Conservation (phyloP, 306 rosid genomes). For the Ochetophila trinervis region DNA sequence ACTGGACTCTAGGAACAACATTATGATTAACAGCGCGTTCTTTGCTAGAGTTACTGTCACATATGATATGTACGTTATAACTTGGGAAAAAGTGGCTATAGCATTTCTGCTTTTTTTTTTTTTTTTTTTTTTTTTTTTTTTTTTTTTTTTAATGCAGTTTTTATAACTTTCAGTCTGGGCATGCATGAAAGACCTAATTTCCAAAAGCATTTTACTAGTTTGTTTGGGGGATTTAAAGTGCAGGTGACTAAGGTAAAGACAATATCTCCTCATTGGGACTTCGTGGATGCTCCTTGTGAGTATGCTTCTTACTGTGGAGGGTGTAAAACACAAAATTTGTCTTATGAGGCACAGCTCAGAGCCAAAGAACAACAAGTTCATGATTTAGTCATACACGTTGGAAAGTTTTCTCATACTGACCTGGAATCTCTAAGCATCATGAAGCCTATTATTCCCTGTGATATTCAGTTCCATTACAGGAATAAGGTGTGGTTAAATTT, state of each 20-base stretch:
- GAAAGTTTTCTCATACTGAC: conserved; percentile 50
- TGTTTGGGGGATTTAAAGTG: neutral
- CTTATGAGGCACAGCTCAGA: conserved; percentile 75
- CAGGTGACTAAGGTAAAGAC: conserved; percentile 82
- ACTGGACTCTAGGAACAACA: too few species aligned
- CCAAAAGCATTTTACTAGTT: too few species aligned
- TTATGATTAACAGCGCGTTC: too few species aligned
- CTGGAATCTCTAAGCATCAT: conserved; percentile 46
- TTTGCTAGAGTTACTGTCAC: too few species aligned
- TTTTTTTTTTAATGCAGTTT: too few species aligned
- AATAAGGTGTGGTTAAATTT: conserved; percentile 63
- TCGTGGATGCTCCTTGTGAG: conserved; percentile 88
- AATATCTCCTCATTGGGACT: conserved; percentile 67
- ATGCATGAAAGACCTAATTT: too few species aligned
- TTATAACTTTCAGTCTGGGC: too few species aligned
- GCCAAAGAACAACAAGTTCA: conserved; percentile 85
- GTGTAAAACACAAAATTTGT: conserved; percentile 79
- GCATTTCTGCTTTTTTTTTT: too few species aligned
- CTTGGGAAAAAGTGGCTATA: too few species aligned
- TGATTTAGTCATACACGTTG: conserved; percentile 72
- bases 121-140: too few species aligned
- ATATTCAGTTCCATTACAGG: conserved; percentile 88
- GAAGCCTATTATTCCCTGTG: conserved; percentile 80
- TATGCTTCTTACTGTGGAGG: conserved; percentile 90
- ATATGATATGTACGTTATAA: too few species aligned